Evolutionary conservation across 768 basidiomycete species (phyloP).

Genomic region (Mycena polygramma): DNA sequence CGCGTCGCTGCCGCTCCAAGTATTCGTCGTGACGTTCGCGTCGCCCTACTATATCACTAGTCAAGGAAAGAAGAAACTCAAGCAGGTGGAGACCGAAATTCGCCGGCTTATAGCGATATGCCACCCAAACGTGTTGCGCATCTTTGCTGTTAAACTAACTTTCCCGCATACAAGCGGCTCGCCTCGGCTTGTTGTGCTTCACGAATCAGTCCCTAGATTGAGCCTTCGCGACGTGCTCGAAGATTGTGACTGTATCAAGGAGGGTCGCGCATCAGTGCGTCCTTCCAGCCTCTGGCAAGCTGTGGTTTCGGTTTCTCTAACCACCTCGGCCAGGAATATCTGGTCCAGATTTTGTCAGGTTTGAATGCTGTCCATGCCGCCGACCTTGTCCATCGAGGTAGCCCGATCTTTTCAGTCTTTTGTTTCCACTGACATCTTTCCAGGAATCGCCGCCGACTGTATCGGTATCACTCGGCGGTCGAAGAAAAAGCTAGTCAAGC

Average conservation of each 20-base stretch:
- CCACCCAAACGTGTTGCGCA: conserved; percentile 74
- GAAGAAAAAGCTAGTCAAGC: conserved; percentile 76
- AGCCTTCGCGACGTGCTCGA: conserved; percentile 82
- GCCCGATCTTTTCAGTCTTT: conserved; percentile 14
- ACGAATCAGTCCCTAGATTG: conserved; percentile 77
- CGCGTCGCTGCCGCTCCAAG: conserved; percentile 71
- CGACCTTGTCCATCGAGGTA: conserved; percentile 81
- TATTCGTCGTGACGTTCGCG: conserved; percentile 75
- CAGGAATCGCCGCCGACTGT: conserved; percentile 70
- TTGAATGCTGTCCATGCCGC: conserved; percentile 75
- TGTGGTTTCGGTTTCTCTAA: neutral
- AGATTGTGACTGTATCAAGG: conserved; percentile 79
- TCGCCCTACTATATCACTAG: conserved; percentile 75
- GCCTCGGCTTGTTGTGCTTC: conserved; percentile 73
- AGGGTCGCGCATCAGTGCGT: conserved; percentile 77
- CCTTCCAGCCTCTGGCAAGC: neutral
- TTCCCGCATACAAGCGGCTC: conserved; percentile 62
- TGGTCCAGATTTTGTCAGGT: conserved; percentile 78
- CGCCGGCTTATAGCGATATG: conserved; percentile 69
- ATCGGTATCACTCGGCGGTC: conserved; percentile 70
- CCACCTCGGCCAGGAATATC: conserved; percentile 70
- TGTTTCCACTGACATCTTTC: conserved; percentile 11
- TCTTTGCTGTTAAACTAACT: conserved; percentile 76
- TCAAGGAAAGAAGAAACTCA: conserved; percentile 79
- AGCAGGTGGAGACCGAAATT: conserved; percentile 75